phyloP scores from a whole-genome alignment of 257 asterid species.

The Knoxia roxburghii region DNA sequence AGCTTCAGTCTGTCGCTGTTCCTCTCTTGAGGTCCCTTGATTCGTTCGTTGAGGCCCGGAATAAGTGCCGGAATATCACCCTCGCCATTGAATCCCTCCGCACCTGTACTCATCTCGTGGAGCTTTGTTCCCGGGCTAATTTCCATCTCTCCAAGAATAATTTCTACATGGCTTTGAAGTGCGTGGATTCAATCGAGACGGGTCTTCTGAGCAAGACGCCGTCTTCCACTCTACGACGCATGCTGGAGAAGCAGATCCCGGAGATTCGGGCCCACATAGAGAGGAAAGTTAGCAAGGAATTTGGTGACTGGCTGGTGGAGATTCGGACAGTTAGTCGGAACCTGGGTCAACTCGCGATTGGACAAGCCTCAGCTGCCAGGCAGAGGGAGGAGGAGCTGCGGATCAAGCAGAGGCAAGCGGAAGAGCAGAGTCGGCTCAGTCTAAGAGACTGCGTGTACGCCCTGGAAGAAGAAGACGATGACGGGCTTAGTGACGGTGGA shows the following conservation, averaged over 20 bases:
- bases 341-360: conserved; percentile 92
- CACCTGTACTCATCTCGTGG: conserved; percentile 51
- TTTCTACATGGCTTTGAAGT: conserved; percentile 88
- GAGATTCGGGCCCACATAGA: conserved; percentile 69
- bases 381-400: conserved; percentile 92
- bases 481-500: conserved; percentile 34
- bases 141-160: conserved; percentile 47
- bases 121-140: conserved; percentile 75
- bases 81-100: conserved; percentile 64
- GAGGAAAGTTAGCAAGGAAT: conserved; percentile 70
- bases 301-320: conserved; percentile 95
- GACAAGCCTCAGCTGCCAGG: conserved; percentile 94
- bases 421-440: conserved; percentile 94
- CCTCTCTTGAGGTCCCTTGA: conserved; percentile 77
- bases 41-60: conserved; percentile 67
- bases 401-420: conserved; percentile 90
- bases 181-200: conserved; percentile 69
- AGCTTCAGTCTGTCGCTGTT: conserved; percentile 77
- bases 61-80: conserved; percentile 54
- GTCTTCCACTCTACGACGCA: conserved; percentile 51
- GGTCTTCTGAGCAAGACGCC: conserved; percentile 52
- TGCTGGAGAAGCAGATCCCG: conserved; percentile 98
- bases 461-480: conserved; percentile 81
- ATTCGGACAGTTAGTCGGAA: conserved; percentile 82
- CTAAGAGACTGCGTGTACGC: conserved; percentile 79